Conservation (phyloP, 1,284 basidiomycete genomes). For the Ganoderma leucocontextum region DNA sequence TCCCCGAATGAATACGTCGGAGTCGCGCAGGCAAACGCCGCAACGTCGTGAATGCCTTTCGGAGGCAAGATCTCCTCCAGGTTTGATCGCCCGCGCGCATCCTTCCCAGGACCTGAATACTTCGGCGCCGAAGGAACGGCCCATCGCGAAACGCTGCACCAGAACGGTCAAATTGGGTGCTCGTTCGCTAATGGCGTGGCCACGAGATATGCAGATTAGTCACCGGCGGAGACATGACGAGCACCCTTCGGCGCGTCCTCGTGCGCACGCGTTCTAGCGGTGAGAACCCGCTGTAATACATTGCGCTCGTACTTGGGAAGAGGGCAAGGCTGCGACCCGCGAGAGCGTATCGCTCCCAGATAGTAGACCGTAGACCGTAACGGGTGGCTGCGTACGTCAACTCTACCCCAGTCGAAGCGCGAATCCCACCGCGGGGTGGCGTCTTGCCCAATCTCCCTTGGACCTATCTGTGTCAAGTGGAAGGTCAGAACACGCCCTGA, state of each 20-base stretch:
- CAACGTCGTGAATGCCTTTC: background rate
- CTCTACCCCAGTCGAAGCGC: background rate
- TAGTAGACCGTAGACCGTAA: background rate
- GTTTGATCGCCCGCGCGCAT: background rate
- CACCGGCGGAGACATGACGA: background rate
- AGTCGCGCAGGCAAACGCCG: background rate
- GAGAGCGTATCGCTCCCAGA: background rate
- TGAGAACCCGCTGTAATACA: background rate
- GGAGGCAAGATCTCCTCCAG: background rate
- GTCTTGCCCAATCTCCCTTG: background rate
- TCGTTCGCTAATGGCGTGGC: background rate
- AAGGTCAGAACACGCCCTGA: constrained; percentile 4
- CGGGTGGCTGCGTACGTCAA: background rate
- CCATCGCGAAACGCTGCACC: background rate
- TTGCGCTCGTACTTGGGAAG: background rate
- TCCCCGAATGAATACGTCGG: background rate
- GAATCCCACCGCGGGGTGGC: background rate
- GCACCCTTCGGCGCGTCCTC: background rate
- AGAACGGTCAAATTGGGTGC: background rate
- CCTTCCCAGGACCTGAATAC: background rate
- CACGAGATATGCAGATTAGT: background rate
- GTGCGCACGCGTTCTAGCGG: constrained; percentile 1
- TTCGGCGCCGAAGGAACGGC: background rate
- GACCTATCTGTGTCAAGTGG: background rate
- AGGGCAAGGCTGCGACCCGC: background rate